Percentiles rank a stretch among this genome's conserved stretches.
Conservation (phyloP, 2,329 filamentous ascomycete species). For the Apiospora saccharicola region DNA sequence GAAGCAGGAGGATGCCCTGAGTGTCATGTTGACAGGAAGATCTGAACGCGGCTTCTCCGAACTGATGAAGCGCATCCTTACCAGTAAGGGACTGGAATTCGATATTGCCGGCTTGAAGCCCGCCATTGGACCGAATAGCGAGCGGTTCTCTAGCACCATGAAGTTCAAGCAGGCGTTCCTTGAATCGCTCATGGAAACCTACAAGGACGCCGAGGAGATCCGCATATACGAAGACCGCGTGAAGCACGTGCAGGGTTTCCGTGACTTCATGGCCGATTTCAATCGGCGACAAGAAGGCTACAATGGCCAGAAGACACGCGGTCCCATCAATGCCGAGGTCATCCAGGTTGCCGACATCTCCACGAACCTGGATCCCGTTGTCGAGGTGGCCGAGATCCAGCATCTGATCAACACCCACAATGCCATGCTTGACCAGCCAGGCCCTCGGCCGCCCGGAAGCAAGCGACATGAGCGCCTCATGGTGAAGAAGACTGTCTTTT, state of each 20-base stretch:
- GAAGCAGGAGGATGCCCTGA: slow-evolving; percentile 83
- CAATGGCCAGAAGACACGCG: slow-evolving; percentile 61
- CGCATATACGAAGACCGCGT: slow-evolving; percentile 74
- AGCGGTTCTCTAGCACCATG: slow-evolving; percentile 85
- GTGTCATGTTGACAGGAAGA: slow-evolving; percentile 86
- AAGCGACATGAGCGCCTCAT: slow-evolving; percentile 58
- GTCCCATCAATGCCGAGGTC: slow-evolving; percentile 78
- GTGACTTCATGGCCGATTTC: slow-evolving; percentile 81
- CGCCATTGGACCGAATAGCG: slow-evolving; percentile 77
- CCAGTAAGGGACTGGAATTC: slow-evolving; percentile 81
- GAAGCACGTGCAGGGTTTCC: slow-evolving; percentile 80
- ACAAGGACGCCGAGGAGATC: slow-evolving; percentile 82
- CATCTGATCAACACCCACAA: slow-evolving; percentile 92
- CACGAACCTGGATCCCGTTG: slow-evolving; percentile 53
- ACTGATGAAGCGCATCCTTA: slow-evolving; percentile 81
- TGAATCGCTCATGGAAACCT: slow-evolving; percentile 83
- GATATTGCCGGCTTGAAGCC: slow-evolving; percentile 92
- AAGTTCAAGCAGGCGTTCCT: slow-evolving; percentile 91
- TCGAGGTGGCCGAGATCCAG: slow-evolving; percentile 63
- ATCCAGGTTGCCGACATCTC: slow-evolving; percentile 83
- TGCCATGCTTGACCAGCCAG: slow-evolving; percentile 54
- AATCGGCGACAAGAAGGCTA: slow-evolving; percentile 65
- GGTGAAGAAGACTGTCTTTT: slow-evolving; percentile 89
- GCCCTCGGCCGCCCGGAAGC: slow-evolving; percentile 43
- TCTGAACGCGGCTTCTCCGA: slow-evolving; percentile 79